phyloP scores from a whole-genome alignment of 2,329 filamentous ascomycete genomes.

The Ophiostoma himal-ulmi region DNA sequence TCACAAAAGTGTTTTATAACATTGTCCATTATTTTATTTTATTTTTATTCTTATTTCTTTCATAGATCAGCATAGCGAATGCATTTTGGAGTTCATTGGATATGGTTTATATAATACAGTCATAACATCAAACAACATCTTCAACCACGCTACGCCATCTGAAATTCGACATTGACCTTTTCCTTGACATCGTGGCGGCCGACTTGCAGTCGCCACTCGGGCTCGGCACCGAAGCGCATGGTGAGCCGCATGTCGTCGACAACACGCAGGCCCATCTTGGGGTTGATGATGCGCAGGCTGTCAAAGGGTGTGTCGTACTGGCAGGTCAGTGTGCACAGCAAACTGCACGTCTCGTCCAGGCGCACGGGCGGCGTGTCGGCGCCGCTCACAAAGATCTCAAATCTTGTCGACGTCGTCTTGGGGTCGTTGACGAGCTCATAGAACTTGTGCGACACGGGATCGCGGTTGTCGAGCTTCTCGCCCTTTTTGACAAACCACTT shows the following conservation, averaged over 20 bases:
- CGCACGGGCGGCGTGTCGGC: constrained; percentile 16
- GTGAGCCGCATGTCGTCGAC: constrained; percentile 23
- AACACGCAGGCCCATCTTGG: constrained; percentile 5
- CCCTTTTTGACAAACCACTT: constrained; percentile 22
- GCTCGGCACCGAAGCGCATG: constrained; percentile 23
- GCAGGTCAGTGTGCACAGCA: constrained; percentile 21
- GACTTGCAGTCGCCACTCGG: constrained; percentile 22
- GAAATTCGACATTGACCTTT: constrained; percentile 19
- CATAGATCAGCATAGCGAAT: constrained; percentile 5
- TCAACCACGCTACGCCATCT: background rate
- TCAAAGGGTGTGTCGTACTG: constrained; percentile 21
- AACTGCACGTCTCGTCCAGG: constrained; percentile 13
- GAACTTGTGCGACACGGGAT: constrained; percentile 23
- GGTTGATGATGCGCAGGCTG: constrained; percentile 18
- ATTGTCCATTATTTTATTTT: background rate
- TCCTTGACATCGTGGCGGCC: constrained; percentile 14
- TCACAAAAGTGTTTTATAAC: background rate
- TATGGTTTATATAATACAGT: background rate
- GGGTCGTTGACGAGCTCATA: constrained; percentile 19
- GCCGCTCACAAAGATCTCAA: constrained; percentile 19
- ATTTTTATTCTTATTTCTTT: background rate
- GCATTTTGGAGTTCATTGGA: background rate
- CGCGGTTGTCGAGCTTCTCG: constrained; percentile 22
- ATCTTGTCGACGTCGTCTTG: background rate
- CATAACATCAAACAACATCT: background rate